These are phyloP conservation scores for Inonotus obliquus DNA, from an alignment of 1,284 basidiomycete genomes.

Conservation along the genomic window DNA sequence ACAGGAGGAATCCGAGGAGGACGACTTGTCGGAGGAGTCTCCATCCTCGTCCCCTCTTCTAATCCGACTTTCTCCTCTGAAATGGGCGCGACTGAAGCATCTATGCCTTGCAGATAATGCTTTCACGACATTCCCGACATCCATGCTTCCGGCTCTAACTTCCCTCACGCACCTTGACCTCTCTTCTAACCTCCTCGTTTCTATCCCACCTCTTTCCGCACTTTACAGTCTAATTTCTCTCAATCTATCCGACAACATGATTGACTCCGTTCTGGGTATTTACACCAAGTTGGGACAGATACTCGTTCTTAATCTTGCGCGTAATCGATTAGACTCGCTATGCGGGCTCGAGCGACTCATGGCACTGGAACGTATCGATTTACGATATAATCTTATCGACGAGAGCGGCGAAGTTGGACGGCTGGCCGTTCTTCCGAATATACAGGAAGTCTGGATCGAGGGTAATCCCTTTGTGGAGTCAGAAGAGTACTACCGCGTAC, in stretches of 20 bases:
- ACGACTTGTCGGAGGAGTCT: slow-evolving; percentile 27
- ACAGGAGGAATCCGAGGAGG: slow-evolving; percentile 53
- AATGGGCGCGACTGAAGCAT: slow-evolving; percentile 77
- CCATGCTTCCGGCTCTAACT: slow-evolving; percentile 68
- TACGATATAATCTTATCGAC: slow-evolving; percentile 78
- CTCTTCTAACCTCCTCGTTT: slow-evolving; percentile 85
- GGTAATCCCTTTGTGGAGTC: slow-evolving; percentile 75
- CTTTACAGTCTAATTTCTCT: slow-evolving; percentile 81
- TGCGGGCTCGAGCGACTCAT: slow-evolving; percentile 88
- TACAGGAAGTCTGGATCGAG: slow-evolving; percentile 74
- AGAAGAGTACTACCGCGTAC: slow-evolving; percentile 70
- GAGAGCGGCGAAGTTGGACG: slow-evolving; percentile 87
- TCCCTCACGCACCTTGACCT: slow-evolving; percentile 85
- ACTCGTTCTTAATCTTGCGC: slow-evolving; percentile 69
- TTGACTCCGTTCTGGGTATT: slow-evolving; percentile 90
- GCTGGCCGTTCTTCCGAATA: slow-evolving; percentile 73
- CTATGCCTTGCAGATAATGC: slow-evolving; percentile 80
- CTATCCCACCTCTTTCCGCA: slow-evolving; percentile 70
- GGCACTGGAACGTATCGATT: slow-evolving; percentile 80
- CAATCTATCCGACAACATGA: slow-evolving; percentile 93
- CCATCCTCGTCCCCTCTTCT: slow-evolving; percentile 30
- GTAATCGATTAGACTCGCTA: slow-evolving; percentile 88
- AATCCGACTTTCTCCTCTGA: slow-evolving; percentile 50
- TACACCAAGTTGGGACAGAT: slow-evolving; percentile 79
- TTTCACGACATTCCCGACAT: slow-evolving; percentile 75